A percentile compares a stretch with the other conserved stretches of the same genome.
phyloP scores from a whole-genome alignment of 129 eudicot species.

The Flaveria ramosissima region DNA sequence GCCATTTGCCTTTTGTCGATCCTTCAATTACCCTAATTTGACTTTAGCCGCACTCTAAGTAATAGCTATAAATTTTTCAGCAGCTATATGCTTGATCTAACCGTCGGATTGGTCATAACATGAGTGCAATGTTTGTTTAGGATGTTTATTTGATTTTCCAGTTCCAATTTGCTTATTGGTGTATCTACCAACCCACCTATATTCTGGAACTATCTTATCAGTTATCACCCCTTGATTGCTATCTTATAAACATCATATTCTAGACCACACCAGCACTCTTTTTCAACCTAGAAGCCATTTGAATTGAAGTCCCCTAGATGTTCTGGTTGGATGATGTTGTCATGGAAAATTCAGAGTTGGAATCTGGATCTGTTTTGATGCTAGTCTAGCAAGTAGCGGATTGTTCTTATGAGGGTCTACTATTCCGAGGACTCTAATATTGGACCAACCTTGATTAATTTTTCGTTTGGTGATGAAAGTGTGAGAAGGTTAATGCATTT shows the following conservation, averaged over 20 bases:
- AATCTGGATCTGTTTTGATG: slow-evolving; percentile 26
- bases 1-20: slow-evolving; percentile 22
- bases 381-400: slow-evolving; percentile 17
- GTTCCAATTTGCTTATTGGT: slow-evolving; percentile 34
- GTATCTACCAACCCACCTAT: slow-evolving; percentile 12
- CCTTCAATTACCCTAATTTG: slow-evolving; percentile 29
- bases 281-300: slow-evolving; percentile 36
- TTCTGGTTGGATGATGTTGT: slow-evolving; percentile 36
- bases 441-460: slow-evolving; percentile 30
- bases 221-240: slow-evolving; percentile 12
- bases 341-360: slow-evolving; percentile 31
- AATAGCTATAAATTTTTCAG: slow-evolving; percentile 23
- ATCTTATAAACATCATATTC: slow-evolving; percentile 23
- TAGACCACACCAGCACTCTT: slow-evolving; percentile 26
- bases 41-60: slow-evolving; percentile 16
- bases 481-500: slow-evolving; percentile 30
- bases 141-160: slow-evolving; percentile 29
- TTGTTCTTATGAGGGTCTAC: slow-evolving; percentile 35
- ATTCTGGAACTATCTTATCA: slow-evolving; percentile 7
- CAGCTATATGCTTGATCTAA: slow-evolving; percentile 21
- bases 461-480: slow-evolving; percentile 26
- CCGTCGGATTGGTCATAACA: slow-evolving; percentile 34
- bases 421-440: slow-evolving; percentile 32
- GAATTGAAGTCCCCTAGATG: slow-evolving; percentile 33
- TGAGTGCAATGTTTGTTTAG: slow-evolving; percentile 29